A percentile compares a stretch with the other conserved stretches of the same genome.
Conservation (phyloP, 306 rosid species). For the Styphnolobium japonicum region DNA sequence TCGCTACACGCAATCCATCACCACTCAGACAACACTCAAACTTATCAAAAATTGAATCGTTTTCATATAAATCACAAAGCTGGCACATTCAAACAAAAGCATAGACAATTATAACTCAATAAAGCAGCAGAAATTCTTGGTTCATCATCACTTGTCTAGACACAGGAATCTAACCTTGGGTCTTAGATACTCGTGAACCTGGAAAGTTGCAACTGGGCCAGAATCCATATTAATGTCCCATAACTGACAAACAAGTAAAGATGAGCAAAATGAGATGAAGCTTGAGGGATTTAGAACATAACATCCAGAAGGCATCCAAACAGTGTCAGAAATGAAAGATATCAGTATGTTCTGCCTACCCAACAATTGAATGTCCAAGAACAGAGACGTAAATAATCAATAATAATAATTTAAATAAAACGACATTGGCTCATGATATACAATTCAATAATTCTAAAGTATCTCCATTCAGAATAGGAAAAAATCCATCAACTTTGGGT, state of each 20-base stretch:
- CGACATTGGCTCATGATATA: not conserved
- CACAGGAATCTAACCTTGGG: conserved; percentile 69
- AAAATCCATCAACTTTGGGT: not conserved
- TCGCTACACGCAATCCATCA: conserved; percentile 77
- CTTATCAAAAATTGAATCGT: conserved; percentile 91
- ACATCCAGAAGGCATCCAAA: conserved; percentile 1
- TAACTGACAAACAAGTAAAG: conserved; percentile 59
- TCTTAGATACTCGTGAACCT: conserved; percentile 92
- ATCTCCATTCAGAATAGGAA: not conserved
- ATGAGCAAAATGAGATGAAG: conserved; percentile 19
- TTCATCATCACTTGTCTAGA: not conserved
- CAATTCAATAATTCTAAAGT: not conserved
- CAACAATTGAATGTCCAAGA: not conserved
- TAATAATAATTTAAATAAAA: not conserved
- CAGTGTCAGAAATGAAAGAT: not conserved
- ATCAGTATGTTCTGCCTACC: not conserved
- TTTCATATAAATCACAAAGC: conserved; percentile 95
- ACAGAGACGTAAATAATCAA: not conserved
- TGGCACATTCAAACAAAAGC: conserved; percentile 40
- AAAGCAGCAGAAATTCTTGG: not conserved
- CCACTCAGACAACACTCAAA: conserved; percentile 98
- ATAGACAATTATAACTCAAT: conserved; percentile 9
- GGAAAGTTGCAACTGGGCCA: conserved; percentile 90
- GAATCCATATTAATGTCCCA: conserved; percentile 99
- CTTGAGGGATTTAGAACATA: not conserved